Conservation (phyloP, 805 yeast genomes). For the Metschnikowia orientalis region DNA sequence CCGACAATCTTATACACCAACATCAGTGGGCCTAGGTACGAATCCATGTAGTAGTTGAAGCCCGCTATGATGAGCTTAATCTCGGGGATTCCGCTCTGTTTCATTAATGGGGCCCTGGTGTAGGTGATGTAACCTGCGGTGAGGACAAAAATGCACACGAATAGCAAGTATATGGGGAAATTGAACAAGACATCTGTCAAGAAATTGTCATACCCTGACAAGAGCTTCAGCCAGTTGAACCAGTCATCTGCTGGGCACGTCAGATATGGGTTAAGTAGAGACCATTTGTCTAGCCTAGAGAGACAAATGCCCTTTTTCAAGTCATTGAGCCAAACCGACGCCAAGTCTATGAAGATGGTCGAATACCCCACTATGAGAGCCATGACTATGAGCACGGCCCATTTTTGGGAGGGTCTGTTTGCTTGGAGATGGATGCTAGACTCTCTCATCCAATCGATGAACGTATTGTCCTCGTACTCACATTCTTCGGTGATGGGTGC, state of each 20-base stretch:
- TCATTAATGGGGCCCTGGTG: conserved; percentile 24
- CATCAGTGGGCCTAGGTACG: conserved; percentile 49
- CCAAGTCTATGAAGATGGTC: conserved; percentile 47
- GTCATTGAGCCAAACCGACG: conserved; percentile 49
- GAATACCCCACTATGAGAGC: conserved; percentile 46
- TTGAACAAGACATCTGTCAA: conserved; percentile 24
- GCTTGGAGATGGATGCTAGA: conserved; percentile 21
- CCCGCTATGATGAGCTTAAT: conserved; percentile 68
- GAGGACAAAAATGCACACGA: conserved; percentile 23
- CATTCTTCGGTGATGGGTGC: too few relatives aligned
- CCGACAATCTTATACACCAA: conserved; percentile 56
- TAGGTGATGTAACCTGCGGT: conserved; percentile 30
- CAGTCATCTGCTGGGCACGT: conserved; percentile 40
- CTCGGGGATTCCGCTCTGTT: conserved; percentile 68
- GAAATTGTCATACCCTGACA: conserved; percentile 17
- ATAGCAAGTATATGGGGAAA: conserved; percentile 32
- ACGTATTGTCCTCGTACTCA: conserved; percentile 39
- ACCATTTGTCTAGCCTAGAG: conserved; percentile 34
- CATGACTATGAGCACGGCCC: conserved; percentile 45
- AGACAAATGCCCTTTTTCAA: conserved; percentile 50
- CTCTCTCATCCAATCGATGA: conserved; percentile 53
- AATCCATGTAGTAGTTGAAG: conserved; percentile 41
- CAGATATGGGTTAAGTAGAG: conserved; percentile 39
- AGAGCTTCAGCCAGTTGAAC: conserved; percentile 34
- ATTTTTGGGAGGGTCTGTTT: conserved; percentile 29